A percentile compares a stretch with the other conserved stretches of the same genome.
Evolutionary conservation across 495 filamentous ascomycete genomes (phyloP).

Genomic region (Lepidopterella palustris): DNA sequence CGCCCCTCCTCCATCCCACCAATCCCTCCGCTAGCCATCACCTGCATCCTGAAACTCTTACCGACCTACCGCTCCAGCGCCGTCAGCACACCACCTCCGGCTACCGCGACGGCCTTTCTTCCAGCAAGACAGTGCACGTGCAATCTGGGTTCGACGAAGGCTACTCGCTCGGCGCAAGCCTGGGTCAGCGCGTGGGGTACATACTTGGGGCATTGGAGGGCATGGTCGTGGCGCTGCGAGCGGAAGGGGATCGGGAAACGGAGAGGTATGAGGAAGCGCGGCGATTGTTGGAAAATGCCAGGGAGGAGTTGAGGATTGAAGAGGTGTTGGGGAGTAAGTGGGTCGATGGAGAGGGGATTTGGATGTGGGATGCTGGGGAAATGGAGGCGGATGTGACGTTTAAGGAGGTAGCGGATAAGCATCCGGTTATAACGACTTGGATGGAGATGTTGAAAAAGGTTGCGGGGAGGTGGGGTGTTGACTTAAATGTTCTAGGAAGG

Average conservation of each 20-base stretch:
- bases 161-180: slow-evolving; percentile 66
- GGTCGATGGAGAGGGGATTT: slow-evolving; percentile 55
- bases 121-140: slow-evolving; percentile 60
- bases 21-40: neutral
- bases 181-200: slow-evolving; percentile 66
- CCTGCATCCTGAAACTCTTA: slow-evolving; percentile 41
- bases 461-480: slow-evolving; percentile 38
- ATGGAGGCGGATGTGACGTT: slow-evolving; percentile 41
- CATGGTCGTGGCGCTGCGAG: slow-evolving; percentile 36
- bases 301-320: slow-evolving; percentile 53
- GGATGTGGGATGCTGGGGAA: slow-evolving; percentile 51
- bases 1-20: slow-evolving; percentile 18
- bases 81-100: slow-evolving; percentile 74
- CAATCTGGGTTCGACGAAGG: slow-evolving; percentile 88
- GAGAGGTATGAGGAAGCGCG: slow-evolving; percentile 31
- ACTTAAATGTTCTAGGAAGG: slow-evolving; percentile 22
- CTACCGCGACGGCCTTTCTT: slow-evolving; percentile 78
- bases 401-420: slow-evolving; percentile 49
- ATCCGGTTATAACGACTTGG: slow-evolving; percentile 57
- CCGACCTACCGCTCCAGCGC: slow-evolving; percentile 69
- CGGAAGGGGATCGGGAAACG: slow-evolving; percentile 27
- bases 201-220: slow-evolving; percentile 69
- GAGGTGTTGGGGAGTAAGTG: slow-evolving; percentile 13
- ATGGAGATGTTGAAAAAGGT: slow-evolving; percentile 39
- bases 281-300: slow-evolving; percentile 47